These are phyloP conservation scores for Boehmeria nivea DNA, from an alignment of 306 rosid species.

Conservation along the genomic window DNA sequence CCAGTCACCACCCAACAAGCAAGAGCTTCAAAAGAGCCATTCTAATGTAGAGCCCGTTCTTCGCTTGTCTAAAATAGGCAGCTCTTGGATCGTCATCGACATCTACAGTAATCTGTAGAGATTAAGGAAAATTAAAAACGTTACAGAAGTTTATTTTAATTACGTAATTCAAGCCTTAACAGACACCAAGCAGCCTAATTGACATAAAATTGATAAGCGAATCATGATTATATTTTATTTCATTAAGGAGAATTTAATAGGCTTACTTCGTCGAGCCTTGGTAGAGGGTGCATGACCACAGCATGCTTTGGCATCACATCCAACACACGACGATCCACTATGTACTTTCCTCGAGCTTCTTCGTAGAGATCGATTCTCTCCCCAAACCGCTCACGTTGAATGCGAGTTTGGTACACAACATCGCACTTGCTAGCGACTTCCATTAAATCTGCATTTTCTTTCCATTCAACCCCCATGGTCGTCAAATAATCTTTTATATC, in stretches of 20 bases:
- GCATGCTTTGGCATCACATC: constrained; percentile 67
- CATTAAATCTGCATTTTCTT: constrained; percentile 73
- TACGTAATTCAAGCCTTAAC: too few species aligned
- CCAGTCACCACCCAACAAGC: constrained; percentile 58
- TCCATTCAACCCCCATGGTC: constrained; percentile 63
- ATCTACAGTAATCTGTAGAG: constrained; percentile 62
- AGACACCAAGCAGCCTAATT: too few species aligned
- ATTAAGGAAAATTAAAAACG: not conserved
- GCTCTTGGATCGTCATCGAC: constrained; percentile 75
- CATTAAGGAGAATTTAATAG: too few species aligned
- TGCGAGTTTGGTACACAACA: constrained; percentile 87
- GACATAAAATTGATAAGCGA: too few species aligned
- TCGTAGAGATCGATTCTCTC: constrained; percentile 72
- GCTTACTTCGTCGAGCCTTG: constrained; percentile 86
- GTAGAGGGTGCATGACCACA: constrained; percentile 88
- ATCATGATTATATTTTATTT: too few species aligned
- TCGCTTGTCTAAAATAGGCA: constrained; percentile 82
- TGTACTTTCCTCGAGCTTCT: constrained; percentile 84
- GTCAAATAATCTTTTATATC: constrained; percentile 78
- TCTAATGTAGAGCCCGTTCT: constrained; percentile 75
- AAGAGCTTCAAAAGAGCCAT: constrained; percentile 84
- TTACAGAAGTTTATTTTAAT: too few species aligned
- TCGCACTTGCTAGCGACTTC: constrained; percentile 83
- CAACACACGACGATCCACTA: constrained; percentile 56
- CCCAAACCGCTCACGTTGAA: constrained; percentile 76